phyloP scores from a whole-genome alignment of 305 asterid genomes.

The Fraxinus baroniana region DNA sequence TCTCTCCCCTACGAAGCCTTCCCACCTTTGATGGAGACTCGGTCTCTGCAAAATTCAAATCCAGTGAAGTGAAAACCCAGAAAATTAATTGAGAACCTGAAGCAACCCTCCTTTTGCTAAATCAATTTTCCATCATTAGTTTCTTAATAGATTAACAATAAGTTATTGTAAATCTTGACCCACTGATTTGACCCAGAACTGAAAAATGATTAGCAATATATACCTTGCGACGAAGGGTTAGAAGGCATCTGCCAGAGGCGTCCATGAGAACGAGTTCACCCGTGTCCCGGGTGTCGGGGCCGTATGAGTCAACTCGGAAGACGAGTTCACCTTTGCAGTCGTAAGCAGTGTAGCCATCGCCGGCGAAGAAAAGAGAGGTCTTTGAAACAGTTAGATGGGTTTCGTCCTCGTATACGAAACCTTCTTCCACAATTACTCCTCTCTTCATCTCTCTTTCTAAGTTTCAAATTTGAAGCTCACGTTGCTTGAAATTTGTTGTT shows the following conservation, averaged over 20 bases:
- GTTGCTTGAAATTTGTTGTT: not conserved
- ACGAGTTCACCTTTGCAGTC: constrained; percentile 50
- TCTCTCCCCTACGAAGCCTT: constrained; percentile 65
- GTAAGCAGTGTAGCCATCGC: constrained; percentile 77
- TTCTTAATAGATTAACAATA: not conserved
- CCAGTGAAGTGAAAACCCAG: not conserved
- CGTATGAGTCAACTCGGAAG: constrained; percentile 68
- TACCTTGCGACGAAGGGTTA: constrained; percentile 80
- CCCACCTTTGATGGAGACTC: constrained; percentile 75
- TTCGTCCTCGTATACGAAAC: constrained; percentile 39
- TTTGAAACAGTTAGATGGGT: constrained; percentile 58
- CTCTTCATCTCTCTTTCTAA: constrained; percentile 22
- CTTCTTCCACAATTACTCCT: constrained; percentile 43
- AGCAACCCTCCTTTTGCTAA: not conserved
- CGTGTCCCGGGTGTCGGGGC: constrained; percentile 40
- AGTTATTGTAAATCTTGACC: not conserved
- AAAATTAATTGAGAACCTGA: not conserved
- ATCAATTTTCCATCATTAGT: not conserved
- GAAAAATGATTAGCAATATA: not conserved
- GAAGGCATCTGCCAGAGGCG: constrained; percentile 61
- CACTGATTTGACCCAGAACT: constrained; percentile 15
- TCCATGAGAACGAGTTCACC: constrained; percentile 69
- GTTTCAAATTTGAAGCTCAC: not conserved
- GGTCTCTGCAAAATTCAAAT: constrained; percentile 45
- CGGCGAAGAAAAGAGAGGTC: constrained; percentile 65